Evolutionary conservation across 2,329 filamentous ascomycete genomes (phyloP).

Genomic region (Rhinocladiella similis): DNA sequence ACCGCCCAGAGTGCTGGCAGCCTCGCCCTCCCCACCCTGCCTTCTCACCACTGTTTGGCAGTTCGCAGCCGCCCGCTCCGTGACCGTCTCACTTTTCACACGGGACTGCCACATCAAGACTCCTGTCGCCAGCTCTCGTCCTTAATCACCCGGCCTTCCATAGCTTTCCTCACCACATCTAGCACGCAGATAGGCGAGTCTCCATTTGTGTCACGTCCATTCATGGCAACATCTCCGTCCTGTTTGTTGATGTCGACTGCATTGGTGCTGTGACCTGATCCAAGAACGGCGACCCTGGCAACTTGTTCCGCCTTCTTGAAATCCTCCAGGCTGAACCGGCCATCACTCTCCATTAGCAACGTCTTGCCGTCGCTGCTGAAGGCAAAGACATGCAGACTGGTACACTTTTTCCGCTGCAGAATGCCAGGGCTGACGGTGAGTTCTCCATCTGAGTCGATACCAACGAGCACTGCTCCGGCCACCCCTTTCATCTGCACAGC

Average conservation of each 20-base stretch:
- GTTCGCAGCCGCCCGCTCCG: conserved; percentile 19
- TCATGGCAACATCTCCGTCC: conserved; percentile 25
- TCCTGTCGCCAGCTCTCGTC: conserved; percentile 26
- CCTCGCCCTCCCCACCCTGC: conserved; percentile 6
- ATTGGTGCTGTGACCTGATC: conserved; percentile 17
- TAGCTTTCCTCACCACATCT: conserved; percentile 24
- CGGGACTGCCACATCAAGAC: conserved; percentile 18
- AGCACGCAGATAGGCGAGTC: conserved; percentile 16
- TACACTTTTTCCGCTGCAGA: conserved; percentile 61
- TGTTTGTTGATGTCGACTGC: conserved; percentile 17
- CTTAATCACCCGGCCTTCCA: conserved; percentile 27
- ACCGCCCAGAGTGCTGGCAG: conserved; percentile 1
- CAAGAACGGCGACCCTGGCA: conserved; percentile 66
- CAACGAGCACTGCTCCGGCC: conserved; percentile 65
- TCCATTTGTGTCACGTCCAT: conserved; percentile 10
- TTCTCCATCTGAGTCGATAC: conserved; percentile 48
- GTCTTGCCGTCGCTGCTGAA: conserved; percentile 75
- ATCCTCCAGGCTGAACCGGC: conserved; percentile 70
- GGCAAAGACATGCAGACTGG: conserved; percentile 77
- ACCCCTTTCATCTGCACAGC: conserved; percentile 77
- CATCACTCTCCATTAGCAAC: conserved; percentile 78
- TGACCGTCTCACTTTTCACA: conserved; percentile 25
- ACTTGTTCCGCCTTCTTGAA: conserved; percentile 71
- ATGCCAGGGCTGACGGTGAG: conserved; percentile 63
- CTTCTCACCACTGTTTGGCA: conserved; percentile 23